phyloP scores from a whole-genome alignment of 257 asterid species.

The Nicotiana noctiflora region DNA sequence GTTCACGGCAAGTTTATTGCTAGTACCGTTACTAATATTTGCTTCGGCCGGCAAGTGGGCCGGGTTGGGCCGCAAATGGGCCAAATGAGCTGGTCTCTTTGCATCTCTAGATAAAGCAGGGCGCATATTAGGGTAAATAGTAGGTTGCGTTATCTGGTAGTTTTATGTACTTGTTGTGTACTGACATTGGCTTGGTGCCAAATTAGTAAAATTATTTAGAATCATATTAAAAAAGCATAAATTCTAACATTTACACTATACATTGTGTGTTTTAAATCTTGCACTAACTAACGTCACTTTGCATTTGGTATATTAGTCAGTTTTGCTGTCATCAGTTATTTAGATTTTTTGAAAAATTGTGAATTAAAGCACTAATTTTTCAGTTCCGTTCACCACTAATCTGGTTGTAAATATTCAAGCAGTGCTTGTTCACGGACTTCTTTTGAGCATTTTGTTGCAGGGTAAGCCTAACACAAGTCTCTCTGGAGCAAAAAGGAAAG shows the following conservation, averaged over 20 bases:
- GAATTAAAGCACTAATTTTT: neutral
- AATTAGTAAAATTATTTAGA: neutral
- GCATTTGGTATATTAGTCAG: neutral
- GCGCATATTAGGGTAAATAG: neutral
- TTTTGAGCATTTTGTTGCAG: conserved; percentile 33
- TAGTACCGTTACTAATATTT: no score
- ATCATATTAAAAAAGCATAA: no score
- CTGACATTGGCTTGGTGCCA: neutral
- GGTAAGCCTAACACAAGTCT: conserved; percentile 23
- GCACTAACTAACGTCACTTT: neutral
- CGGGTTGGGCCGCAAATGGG: no score
- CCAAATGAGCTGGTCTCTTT: neutral
- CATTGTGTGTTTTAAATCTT: neutral
- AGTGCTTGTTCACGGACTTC: conserved; percentile 7
- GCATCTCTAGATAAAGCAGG: neutral
- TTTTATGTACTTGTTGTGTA: neutral
- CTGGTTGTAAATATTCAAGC: neutral
- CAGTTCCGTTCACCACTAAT: neutral
- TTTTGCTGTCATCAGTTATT: neutral
- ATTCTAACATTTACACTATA: neutral
- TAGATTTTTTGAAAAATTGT: neutral
- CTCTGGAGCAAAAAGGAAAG: conserved; percentile 39
- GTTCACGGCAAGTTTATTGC: no score
- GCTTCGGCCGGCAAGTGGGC: no score
- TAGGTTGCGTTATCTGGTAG: neutral